phyloP scores from a whole-genome alignment of 2,329 filamentous ascomycete species.

The Arthrobotrys megalospora region DNA sequence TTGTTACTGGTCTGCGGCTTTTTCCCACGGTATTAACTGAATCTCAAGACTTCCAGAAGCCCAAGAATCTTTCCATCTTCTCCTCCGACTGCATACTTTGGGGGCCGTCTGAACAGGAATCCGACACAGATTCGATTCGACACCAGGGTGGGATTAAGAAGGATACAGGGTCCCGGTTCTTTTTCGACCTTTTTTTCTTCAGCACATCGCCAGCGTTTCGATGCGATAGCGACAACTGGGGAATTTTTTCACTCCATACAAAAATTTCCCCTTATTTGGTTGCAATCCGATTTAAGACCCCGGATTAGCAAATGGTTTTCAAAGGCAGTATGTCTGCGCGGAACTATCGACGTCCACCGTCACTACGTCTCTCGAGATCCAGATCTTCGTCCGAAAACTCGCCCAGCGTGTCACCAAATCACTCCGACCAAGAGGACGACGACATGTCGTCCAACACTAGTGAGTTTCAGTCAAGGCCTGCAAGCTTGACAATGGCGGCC shows the following conservation, averaged over 20 bases:
- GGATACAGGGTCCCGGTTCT: constrained; percentile 9
- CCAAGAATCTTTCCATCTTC: constrained; percentile 15
- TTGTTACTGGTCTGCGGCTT: constrained; percentile 24
- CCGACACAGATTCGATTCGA: constrained; percentile 10
- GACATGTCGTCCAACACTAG: constrained; percentile 62
- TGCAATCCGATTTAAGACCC: constrained; percentile 44
- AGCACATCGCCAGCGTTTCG: constrained; percentile 36
- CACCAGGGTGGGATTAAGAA: constrained; percentile 16
- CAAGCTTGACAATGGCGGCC: constrained; percentile 62
- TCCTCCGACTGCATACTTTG: not conserved
- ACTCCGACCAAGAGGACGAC: constrained; percentile 64
- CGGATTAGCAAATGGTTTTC: constrained; percentile 61
- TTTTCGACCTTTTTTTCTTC: constrained; percentile 17
- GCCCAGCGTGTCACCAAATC: constrained; percentile 61
- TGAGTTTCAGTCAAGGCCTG: constrained; percentile 60
- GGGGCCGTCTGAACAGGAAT: constrained; percentile 23
- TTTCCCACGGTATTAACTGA: constrained; percentile 41
- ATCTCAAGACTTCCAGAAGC: constrained; percentile 40
- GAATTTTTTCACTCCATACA: constrained; percentile 30
- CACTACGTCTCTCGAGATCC: constrained; percentile 63
- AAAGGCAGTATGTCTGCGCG: constrained; percentile 63
- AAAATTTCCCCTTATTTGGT: constrained; percentile 23
- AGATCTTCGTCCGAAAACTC: constrained; percentile 64
- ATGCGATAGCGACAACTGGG: constrained; percentile 52
- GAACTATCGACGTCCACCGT: constrained; percentile 64